These are phyloP conservation scores for Cladosporium halotolerans DNA, from an alignment of 2,329 filamentous ascomycete genomes.

Conservation along the genomic window DNA sequence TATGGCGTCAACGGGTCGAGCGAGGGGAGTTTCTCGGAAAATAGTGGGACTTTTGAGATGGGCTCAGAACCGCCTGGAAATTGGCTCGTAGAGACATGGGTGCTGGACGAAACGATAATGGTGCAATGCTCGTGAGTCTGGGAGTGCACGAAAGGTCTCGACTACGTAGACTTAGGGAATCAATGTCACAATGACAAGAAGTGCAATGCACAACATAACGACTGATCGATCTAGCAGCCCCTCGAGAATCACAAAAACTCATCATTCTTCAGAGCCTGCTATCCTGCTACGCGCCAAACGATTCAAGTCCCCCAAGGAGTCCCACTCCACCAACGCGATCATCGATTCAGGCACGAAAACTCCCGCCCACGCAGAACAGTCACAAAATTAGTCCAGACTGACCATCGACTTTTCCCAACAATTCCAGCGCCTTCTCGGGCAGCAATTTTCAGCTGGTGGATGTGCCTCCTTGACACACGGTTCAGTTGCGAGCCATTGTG, in stretches of 20 bases:
- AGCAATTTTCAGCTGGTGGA: neutral
- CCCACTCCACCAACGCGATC: neutral
- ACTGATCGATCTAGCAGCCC: neutral
- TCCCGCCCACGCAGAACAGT: neutral
- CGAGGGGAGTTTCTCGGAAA: neutral
- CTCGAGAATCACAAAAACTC: neutral
- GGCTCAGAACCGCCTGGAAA: neutral
- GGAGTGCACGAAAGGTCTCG: neutral
- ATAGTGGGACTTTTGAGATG: neutral
- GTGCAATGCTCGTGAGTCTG: neutral
- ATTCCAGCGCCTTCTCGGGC: conserved; percentile 6
- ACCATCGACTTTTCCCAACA: neutral
- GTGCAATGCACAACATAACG: neutral
- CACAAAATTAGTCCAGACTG: neutral
- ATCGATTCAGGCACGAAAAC: neutral
- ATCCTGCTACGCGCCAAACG: neutral
- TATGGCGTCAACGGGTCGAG: conserved; percentile 10
- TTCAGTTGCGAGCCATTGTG: neutral
- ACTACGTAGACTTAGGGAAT: neutral
- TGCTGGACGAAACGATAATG: neutral
- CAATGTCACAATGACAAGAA: neutral
- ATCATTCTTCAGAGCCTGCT: neutral
- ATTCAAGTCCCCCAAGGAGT: neutral
- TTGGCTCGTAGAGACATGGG: neutral
- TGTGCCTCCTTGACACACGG: neutral